Evolutionary conservation across 805 yeast species (phyloP).

Genomic region (Cyberlindnera bimundalis): DNA sequence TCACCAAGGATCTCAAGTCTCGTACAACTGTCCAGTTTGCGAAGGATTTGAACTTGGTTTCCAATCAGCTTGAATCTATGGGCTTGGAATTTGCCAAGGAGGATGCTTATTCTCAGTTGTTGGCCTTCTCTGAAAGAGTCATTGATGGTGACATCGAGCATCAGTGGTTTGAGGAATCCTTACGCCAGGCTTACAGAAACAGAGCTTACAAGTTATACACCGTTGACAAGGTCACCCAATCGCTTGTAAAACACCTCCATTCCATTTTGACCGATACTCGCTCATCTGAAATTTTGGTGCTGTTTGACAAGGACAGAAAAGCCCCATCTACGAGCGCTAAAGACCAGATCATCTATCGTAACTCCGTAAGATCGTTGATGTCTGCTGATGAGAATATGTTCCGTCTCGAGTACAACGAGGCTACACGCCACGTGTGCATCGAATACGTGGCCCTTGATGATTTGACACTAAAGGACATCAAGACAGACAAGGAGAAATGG

Average conservation of each 20-base stretch:
- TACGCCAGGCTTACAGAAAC: constrained; percentile 93
- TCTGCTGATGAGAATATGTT: constrained; percentile 89
- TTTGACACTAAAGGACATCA: constrained; percentile 70
- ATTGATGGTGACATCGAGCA: constrained; percentile 91
- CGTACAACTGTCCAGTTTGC: constrained; percentile 75
- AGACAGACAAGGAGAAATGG: constrained; percentile 76
- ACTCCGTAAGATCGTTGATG: constrained; percentile 81
- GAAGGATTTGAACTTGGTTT: constrained; percentile 74
- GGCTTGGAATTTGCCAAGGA: constrained; percentile 69
- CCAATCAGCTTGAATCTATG: constrained; percentile 77
- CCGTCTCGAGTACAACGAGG: constrained; percentile 69
- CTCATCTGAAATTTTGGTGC: constrained; percentile 72
- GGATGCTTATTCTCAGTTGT: constrained; percentile 75
- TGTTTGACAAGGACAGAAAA: constrained; percentile 80
- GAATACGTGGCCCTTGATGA: constrained; percentile 88
- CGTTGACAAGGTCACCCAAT: constrained; percentile 85
- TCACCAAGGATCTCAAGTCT: constrained; percentile 64
- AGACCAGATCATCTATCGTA: constrained; percentile 86
- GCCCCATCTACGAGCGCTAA: constrained; percentile 65
- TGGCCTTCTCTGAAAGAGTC: constrained; percentile 66
- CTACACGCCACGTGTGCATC: constrained; percentile 52
- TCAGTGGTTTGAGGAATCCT: constrained; percentile 90
- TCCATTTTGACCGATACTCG: constrained; percentile 73
- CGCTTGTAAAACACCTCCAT: constrained; percentile 82
- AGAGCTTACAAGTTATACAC: constrained; percentile 92